phyloP scores from a whole-genome alignment of 164 flowering plant genomes.

The Kingdonia uniflora region DNA sequence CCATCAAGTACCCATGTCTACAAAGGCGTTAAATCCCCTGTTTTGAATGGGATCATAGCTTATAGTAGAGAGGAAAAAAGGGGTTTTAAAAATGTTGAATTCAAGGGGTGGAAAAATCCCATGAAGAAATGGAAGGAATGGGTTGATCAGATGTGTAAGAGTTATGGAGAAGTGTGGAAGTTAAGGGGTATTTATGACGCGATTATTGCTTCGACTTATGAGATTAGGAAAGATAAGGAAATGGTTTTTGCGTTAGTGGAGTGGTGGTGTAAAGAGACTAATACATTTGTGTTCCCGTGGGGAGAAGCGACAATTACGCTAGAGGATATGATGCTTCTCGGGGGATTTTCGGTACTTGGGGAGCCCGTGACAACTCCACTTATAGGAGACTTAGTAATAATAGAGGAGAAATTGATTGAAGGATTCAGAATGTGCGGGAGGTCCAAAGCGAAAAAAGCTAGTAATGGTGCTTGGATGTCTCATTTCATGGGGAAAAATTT shows the following conservation, averaged over 20 bases:
- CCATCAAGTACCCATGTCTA: neutral
- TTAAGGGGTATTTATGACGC: conserved; percentile 20
- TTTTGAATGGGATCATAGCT: too few relatives aligned
- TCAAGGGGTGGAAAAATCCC: conserved; percentile 12
- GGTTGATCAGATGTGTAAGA: conserved; percentile 16
- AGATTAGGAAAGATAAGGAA: conserved; percentile 5
- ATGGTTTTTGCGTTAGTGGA: conserved; percentile 18
- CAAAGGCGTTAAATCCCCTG: too few relatives aligned
- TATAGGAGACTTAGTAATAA: neutral
- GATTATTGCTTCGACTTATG: conserved; percentile 14
- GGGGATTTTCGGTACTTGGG: conserved; percentile 26
- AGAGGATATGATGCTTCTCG: conserved; percentile 24
- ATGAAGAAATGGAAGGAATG: conserved; percentile 19
- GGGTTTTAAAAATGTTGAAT: neutral
- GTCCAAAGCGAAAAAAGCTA: neutral
- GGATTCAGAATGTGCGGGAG: neutral
- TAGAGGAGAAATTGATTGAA: conserved; percentile 1
- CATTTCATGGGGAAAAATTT: conserved; percentile 12
- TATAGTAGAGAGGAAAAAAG: neutral
- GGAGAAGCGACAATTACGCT: conserved; percentile 27
- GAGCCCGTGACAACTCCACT: conserved; percentile 10
- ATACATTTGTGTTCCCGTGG: conserved; percentile 30
- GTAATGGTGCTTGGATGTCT: conserved; percentile 13
- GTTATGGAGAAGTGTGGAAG: conserved; percentile 13
- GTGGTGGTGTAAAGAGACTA: conserved; percentile 22